These are phyloP conservation scores for Tetrastigma voinierianum DNA, from an alignment of 164 flowering plant genomes.

Conservation along the genomic window DNA sequence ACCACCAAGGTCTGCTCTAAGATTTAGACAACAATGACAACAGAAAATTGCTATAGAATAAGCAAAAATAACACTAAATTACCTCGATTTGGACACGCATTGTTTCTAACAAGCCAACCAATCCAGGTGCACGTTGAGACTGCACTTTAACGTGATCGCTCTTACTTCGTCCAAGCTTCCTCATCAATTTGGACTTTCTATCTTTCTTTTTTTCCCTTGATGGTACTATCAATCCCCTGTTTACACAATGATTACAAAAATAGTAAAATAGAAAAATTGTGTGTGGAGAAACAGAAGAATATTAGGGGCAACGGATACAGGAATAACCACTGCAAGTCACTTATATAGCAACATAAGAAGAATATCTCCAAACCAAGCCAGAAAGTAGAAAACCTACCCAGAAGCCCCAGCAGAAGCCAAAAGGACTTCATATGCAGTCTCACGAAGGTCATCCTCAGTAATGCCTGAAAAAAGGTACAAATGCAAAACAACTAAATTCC, in stretches of 20 bases:
- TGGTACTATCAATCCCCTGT: constrained; percentile 91
- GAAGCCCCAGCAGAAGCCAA: constrained; percentile 95
- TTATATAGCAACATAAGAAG: neutral
- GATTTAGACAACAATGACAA: no score
- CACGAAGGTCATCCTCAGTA: constrained; percentile 92
- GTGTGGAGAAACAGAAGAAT: neutral
- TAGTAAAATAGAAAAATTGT: neutral
- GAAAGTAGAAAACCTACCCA: constrained; percentile 48
- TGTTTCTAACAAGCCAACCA: constrained; percentile 83
- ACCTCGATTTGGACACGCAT: constrained; percentile 98
- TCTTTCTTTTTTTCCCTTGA: constrained; percentile 90
- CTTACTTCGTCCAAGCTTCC: constrained; percentile 91
- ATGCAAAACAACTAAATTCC: constrained; percentile 4
- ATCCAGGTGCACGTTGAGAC: constrained; percentile 62
- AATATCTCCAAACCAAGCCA: constrained; percentile 1
- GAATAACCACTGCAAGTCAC: neutral
- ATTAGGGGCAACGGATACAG: neutral
- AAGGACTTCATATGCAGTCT: constrained; percentile 91
- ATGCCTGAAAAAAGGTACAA: constrained; percentile 46
- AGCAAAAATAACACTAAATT: constrained; percentile 5
- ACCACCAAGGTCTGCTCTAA: no score
- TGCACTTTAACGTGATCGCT: constrained; percentile 47
- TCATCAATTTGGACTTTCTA: constrained; percentile 70
- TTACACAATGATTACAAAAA: constrained; percentile 7
- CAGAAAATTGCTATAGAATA: neutral